phyloP scores from a whole-genome alignment of 2,329 filamentous ascomycete genomes.

The Paraphaeosphaeria minitans region DNA sequence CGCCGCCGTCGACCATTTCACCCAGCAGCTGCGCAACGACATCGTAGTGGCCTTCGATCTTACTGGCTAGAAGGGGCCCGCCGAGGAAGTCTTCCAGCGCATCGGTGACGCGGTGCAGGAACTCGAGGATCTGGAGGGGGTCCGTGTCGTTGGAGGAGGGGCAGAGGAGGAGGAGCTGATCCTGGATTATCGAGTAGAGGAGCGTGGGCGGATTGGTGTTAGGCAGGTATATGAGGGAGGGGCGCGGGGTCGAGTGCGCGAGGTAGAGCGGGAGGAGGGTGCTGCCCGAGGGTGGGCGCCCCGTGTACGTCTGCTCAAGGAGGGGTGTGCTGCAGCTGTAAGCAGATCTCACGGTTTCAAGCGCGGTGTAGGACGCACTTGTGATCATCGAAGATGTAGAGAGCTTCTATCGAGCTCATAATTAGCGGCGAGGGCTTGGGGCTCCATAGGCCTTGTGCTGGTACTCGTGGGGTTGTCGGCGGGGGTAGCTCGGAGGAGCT shows the following conservation, averaged over 20 bases:
- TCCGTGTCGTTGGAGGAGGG: slow-evolving; percentile 87
- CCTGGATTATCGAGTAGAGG: slow-evolving; percentile 85
- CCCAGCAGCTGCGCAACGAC: slow-evolving; percentile 89
- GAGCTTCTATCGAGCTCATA: slow-evolving; percentile 82
- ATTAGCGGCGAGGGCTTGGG: slow-evolving; percentile 22
- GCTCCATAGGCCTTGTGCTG: slow-evolving; percentile 21
- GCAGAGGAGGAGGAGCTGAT: slow-evolving; percentile 82
- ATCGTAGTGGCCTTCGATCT: slow-evolving; percentile 90
- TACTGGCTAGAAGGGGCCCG: slow-evolving; percentile 80
- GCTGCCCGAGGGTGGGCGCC: slow-evolving; percentile 75
- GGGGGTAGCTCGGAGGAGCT: slow-evolving; percentile 32
- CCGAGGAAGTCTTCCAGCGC: slow-evolving; percentile 93
- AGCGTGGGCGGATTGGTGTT: slow-evolving; percentile 84
- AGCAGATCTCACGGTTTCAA: slow-evolving; percentile 6
- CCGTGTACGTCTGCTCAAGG: slow-evolving; percentile 86
- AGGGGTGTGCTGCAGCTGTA: slow-evolving; percentile 71
- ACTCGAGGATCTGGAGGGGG: slow-evolving; percentile 88
- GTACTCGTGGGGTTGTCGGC: slow-evolving; percentile 21
- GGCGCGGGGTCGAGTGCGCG: slow-evolving; percentile 77
- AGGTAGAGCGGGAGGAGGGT: slow-evolving; percentile 86
- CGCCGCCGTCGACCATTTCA: slow-evolving; percentile 95
- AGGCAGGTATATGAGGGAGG: slow-evolving; percentile 83
- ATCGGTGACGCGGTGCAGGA: slow-evolving; percentile 91
- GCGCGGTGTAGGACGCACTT: slow-evolving; percentile 61
- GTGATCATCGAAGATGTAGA: slow-evolving; percentile 96